A percentile compares a stretch with the other conserved stretches of the same genome.
phyloP scores from a whole-genome alignment of 2,329 filamentous ascomycete genomes.

The Metarhizium robertsii region DNA sequence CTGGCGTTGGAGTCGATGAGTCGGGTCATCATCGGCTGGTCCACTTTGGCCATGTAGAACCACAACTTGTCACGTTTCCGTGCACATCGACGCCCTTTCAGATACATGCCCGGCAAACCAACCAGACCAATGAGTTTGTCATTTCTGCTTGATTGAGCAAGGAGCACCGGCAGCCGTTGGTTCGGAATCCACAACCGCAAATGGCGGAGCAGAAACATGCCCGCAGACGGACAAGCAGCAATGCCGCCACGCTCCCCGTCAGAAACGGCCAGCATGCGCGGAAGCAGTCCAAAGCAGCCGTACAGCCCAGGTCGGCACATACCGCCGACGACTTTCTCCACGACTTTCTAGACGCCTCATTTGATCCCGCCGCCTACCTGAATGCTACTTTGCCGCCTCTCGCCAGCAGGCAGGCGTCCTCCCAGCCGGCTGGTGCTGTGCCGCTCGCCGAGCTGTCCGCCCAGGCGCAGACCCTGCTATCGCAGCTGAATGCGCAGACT shows the following conservation, averaged over 20 bases:
- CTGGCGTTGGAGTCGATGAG: neutral
- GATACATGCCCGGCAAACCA: neutral
- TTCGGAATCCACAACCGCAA: neutral
- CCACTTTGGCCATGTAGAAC: neutral
- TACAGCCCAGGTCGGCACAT: slow-evolving; percentile 48
- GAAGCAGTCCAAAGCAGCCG: slow-evolving; percentile 25
- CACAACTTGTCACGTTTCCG: neutral
- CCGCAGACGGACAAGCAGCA: slow-evolving; percentile 40
- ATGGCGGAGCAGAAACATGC: slow-evolving; percentile 23
- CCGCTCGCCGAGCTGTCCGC: slow-evolving; percentile 68
- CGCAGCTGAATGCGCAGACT: slow-evolving; percentile 82
- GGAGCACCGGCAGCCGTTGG: neutral
- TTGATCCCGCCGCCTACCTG: slow-evolving; percentile 78
- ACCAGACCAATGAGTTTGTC: no score
- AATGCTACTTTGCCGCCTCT: slow-evolving; percentile 70
- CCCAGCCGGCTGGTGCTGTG: slow-evolving; percentile 28
- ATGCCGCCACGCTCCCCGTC: slow-evolving; percentile 16
- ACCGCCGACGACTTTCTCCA: slow-evolving; percentile 63
- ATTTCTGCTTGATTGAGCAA: no score
- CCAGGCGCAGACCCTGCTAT: slow-evolving; percentile 75
- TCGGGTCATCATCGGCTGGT: slow-evolving; percentile 7
- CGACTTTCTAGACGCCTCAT: slow-evolving; percentile 65
- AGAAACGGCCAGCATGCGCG: slow-evolving; percentile 31
- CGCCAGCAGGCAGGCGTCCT: slow-evolving; percentile 29
- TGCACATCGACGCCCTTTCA: neutral